Percentiles rank a stretch among this genome's conserved stretches.
Conservation (phyloP, 1,284 basidiomycete species). For the Fomitiporia mediterranea region DNA sequence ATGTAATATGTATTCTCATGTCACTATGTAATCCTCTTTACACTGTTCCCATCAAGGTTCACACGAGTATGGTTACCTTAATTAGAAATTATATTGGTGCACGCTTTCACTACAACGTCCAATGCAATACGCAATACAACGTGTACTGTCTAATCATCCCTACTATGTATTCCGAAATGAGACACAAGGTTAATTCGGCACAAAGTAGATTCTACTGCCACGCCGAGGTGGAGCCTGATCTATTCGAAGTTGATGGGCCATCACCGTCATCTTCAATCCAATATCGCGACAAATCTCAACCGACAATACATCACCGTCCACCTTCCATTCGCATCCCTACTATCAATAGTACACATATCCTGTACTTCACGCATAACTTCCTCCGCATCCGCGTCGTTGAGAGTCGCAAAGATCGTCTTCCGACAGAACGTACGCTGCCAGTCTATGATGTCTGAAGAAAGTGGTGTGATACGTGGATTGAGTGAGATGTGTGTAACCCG, state of each 20-base stretch:
- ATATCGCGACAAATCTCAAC: slow-evolving; percentile 47
- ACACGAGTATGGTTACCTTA: not conserved
- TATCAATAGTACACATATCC: slow-evolving; percentile 54
- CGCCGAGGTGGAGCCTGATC: no score
- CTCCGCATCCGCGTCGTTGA: slow-evolving; percentile 47
- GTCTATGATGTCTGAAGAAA: slow-evolving; percentile 55
- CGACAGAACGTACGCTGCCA: slow-evolving; percentile 72
- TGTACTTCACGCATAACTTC: slow-evolving; percentile 63
- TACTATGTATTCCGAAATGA: no score
- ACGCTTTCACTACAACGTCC: no score
- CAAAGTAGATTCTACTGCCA: no score
- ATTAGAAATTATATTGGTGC: not conserved
- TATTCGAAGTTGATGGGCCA: no score
- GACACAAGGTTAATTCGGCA: no score
- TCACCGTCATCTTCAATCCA: slow-evolving; percentile 1
- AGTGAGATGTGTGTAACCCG: slow-evolving; percentile 51
- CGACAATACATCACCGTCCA: slow-evolving; percentile 74
- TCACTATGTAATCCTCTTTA: no score
- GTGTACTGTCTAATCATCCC: no score
- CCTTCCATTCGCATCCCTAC: slow-evolving; percentile 49
- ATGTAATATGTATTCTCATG: no score
- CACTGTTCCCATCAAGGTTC: no score
- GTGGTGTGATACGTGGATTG: slow-evolving; percentile 64
- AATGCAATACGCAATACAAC: no score
- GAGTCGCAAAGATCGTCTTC: slow-evolving; percentile 43